Evolutionary conservation across 1,284 basidiomycete species (phyloP), one percentile per base, ranked within the genome.

Genomic region (Ustilago curta): DNA sequence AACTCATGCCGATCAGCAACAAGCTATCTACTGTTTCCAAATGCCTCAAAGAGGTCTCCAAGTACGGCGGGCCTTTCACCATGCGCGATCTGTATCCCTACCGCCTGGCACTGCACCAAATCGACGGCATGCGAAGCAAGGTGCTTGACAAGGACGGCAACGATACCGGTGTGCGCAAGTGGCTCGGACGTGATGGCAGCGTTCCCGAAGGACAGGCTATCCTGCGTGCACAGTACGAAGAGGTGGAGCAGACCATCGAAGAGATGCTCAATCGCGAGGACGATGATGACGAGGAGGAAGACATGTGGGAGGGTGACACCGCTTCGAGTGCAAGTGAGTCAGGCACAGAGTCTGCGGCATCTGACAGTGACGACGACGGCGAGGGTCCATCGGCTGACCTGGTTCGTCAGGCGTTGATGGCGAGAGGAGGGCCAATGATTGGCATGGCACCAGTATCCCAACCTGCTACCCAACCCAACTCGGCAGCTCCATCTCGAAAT

Each of bases 31-130:
- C 76, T 35, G 70, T 83, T 27, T 66, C 70, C 23, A 97, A 96
- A 85, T 97, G 95, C 81, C 88, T 99, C 65, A 97, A 96, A 83
- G 97, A 99, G 86, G 95, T 99, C 0, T 88, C 93, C 70, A 98
- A 98, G 86, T 96, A 96, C 81, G 96, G 96, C 16, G 96, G 96
- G 16, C 93, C 95, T 0, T 97, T 96, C 85, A 93, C 90, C 71
- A 90, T 94, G n/a, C 91, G 95, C 44, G 96, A 99, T 85, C 88
- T 99, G 43, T 99, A 99, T 86, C 96, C 96, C 49, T 98, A 98
- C 87, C 95, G 97, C 87, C 88, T 97, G 16, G 95, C 95, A 3
- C 88, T 98, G 58, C 93, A 95, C 86, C 95, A 98, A 87, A 96
- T 99, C 78, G 96, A 98, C 85, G 91, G 90, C 1, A 88, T 97